Evolutionary conservation across 306 rosid species (phyloP).

Genomic region (Citrullus colocynthis): DNA sequence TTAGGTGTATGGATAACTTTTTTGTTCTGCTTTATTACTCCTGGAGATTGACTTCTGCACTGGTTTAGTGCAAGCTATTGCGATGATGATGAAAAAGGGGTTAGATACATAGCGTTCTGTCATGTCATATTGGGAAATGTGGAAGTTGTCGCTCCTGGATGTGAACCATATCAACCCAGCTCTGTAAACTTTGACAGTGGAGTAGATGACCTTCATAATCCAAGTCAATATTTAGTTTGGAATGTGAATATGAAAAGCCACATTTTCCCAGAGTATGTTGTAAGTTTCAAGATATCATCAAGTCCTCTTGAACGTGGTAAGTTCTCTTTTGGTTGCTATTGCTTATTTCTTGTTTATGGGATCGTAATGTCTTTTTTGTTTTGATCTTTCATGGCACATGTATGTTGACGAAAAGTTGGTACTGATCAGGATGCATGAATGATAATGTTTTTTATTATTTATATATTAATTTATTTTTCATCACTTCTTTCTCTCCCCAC

Average conservation of each 20-base stretch:
- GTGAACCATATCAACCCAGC: constrained; percentile 20
- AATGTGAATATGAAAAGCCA: constrained; percentile 17
- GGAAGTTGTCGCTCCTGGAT: constrained; percentile 17
- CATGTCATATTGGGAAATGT: constrained; percentile 20
- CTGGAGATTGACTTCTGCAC: background rate
- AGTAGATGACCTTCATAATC: constrained; percentile 24
- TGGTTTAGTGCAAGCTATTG: constrained; percentile 16
- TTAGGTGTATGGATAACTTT: background rate
- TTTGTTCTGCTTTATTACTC: background rate
- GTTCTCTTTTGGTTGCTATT: constrained; percentile 6
- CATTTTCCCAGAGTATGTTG: constrained; percentile 19
- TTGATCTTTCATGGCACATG: background rate
- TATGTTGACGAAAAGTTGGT: background rate
- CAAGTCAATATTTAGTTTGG: constrained; percentile 18
- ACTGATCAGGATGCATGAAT: background rate
- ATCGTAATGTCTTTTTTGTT: background rate
- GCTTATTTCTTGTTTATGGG: background rate
- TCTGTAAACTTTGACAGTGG: constrained; percentile 18
- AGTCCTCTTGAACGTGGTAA: constrained; percentile 10
- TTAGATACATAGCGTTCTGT: constrained; percentile 18
- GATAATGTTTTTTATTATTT: background rate
- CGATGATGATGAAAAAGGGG: constrained; percentile 22
- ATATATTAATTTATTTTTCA: background rate
- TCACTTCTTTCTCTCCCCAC: background rate
- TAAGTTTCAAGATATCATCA: constrained; percentile 17